These are phyloP conservation scores for Funneliformis mosseae DNA, from an alignment of 192 early-diverging fungal species.

Conservation along the genomic window DNA sequence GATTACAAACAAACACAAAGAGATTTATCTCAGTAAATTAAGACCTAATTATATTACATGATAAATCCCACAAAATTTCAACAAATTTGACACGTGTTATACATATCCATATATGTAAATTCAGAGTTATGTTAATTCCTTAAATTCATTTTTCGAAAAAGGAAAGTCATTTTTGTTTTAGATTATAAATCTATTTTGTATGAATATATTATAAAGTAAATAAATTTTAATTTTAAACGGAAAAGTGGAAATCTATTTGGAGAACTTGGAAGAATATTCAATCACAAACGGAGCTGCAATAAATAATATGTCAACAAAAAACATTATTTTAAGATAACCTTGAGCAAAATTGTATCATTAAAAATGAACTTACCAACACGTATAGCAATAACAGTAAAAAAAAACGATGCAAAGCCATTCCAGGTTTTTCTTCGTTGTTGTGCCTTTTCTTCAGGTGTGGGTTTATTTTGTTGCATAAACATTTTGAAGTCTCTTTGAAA, in stretches of 20 bases:
- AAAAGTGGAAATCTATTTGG: neutral
- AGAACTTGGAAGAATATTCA: neutral
- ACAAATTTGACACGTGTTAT: neutral
- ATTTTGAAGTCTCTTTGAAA: neutral
- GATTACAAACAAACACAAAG: no score
- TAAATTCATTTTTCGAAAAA: no score
- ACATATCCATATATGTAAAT: neutral
- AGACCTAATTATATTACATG: neutral
- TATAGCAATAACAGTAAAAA: neutral
- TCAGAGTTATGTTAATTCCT: no score
- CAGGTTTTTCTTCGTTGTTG: neutral
- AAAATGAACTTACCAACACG: neutral
- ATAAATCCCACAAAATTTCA: neutral
- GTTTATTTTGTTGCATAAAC: constrained; percentile 4
- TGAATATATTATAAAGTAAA: neutral
- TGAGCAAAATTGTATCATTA: neutral
- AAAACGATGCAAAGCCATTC: neutral
- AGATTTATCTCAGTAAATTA: neutral
- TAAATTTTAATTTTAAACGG: neutral
- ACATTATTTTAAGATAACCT: neutral
- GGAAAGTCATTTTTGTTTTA: neutral
- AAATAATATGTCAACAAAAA: neutral
- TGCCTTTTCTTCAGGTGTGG: constrained; percentile 14
- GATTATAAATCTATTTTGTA: neutral
- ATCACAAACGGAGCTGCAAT: constrained; percentile 13